Conservation (phyloP, 2,329 filamentous ascomycete species). For the Pseudogymnoascus sp. region DNA sequence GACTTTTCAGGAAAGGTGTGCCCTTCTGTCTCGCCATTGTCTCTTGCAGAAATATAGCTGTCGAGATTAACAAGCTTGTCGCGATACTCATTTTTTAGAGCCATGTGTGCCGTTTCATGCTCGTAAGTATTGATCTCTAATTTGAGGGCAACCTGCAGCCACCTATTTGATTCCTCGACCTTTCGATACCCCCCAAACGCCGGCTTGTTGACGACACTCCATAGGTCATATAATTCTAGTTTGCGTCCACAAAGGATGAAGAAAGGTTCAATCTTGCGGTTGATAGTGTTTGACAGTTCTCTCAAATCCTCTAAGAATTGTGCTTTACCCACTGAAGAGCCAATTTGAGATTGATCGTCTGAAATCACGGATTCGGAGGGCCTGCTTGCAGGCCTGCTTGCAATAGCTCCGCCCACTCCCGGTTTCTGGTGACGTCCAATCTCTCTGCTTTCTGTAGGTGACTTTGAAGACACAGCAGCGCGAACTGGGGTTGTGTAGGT, state of each 20-base stretch:
- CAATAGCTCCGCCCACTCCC: not conserved
- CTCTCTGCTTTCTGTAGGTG: constrained; percentile 13
- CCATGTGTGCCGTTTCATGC: not conserved
- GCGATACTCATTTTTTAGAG: not conserved
- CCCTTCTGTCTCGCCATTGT: constrained; percentile 17
- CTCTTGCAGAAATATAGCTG: not conserved
- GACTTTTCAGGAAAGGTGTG: constrained; percentile 14
- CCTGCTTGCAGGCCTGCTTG: not conserved
- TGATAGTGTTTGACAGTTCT: constrained; percentile 11
- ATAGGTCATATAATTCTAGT: constrained; percentile 23
- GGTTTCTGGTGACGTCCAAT: constrained; percentile 9
- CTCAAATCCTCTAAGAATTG: constrained; percentile 17
- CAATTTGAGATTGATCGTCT: not conserved
- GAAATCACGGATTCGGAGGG: not conserved
- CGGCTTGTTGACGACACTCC: constrained; percentile 20
- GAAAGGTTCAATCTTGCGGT: constrained; percentile 16
- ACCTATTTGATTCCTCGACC: constrained; percentile 16
- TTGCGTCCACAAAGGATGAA: constrained; percentile 19
- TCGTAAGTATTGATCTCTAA: not conserved
- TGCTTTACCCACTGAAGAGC: constrained; percentile 9
- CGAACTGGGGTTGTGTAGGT: not conserved
- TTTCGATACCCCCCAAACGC: constrained; percentile 21
- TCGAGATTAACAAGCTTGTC: not conserved
- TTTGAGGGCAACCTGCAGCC: constrained; percentile 22
- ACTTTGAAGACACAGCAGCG: not conserved